phyloP scores from a whole-genome alignment of 2,329 filamentous ascomycete genomes.

The Trichoderma asperellum region DNA sequence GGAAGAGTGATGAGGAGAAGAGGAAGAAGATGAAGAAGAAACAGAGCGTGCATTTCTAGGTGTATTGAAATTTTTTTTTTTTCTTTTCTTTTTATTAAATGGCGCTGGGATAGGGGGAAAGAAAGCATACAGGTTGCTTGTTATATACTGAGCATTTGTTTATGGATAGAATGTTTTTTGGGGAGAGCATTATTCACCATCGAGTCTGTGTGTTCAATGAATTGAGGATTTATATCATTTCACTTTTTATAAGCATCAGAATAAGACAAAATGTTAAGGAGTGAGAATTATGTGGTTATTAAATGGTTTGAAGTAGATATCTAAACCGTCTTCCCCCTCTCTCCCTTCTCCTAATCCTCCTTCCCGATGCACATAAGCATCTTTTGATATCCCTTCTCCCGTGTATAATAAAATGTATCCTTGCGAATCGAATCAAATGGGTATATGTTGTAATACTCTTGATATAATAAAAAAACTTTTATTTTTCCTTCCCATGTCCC shows the following conservation, averaged over 20 bases:
- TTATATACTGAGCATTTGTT: not conserved
- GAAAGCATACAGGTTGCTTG: not conserved
- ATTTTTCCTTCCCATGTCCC: slow-evolving; percentile 8
- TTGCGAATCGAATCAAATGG: slow-evolving; percentile 15
- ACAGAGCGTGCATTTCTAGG: slow-evolving; percentile 51
- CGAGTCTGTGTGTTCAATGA: not conserved
- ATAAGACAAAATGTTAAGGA: not conserved
- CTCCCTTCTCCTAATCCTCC: not conserved
- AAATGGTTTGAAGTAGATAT: not conserved
- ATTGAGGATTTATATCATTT: not conserved
- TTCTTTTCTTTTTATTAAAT: not conserved
- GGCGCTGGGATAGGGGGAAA: not conserved
- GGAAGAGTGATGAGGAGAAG: slow-evolving; percentile 44
- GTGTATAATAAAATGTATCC: slow-evolving; percentile 6
- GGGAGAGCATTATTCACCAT: not conserved
- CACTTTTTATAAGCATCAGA: not conserved
- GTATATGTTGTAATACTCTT: slow-evolving; percentile 27
- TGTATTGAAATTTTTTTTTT: not conserved
- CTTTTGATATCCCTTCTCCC: not conserved
- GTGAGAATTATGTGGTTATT: slow-evolving; percentile 7
- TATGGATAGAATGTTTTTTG: not conserved
- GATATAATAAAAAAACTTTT: slow-evolving; percentile 12
- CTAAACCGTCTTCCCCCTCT: not conserved
- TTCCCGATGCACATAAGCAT: not conserved
- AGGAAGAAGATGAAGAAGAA: slow-evolving; percentile 53